These are phyloP conservation scores for Geotrichum reessii DNA, from an alignment of 1,139 yeast genomes.

Conservation along the genomic window DNA sequence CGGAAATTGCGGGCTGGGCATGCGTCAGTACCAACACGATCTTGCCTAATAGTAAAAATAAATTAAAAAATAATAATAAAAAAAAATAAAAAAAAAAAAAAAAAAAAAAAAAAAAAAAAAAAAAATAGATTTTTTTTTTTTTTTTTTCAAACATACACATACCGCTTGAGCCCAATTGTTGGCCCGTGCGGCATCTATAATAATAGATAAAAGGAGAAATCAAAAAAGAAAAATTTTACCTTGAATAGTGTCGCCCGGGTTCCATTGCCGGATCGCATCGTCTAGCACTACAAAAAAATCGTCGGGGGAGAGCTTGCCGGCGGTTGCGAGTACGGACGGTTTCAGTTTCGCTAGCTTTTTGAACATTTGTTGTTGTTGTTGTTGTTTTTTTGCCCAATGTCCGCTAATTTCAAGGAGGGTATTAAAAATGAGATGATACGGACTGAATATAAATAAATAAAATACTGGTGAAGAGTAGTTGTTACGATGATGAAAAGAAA, in stretches of 20 bases:
- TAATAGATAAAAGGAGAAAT: neutral
- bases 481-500: too few species aligned
- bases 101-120: constrained; percentile 2
- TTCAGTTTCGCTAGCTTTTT: constrained; percentile 20
- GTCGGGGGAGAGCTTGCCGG: constrained; percentile 37
- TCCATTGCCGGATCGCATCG: constrained; percentile 64
- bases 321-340: constrained; percentile 17
- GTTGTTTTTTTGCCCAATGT: too few species aligned
- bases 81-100: neutral
- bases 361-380: constrained; percentile 2
- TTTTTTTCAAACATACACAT: too few species aligned
- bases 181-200: too few species aligned
- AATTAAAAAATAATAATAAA: too few species aligned
- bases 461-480: too few species aligned
- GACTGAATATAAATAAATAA: too few species aligned
- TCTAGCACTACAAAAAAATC: constrained; percentile 66
- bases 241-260: constrained; percentile 62
- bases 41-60: constrained; percentile 25
- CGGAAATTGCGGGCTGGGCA: constrained; percentile 26
- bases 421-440: neutral
- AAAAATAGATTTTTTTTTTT: neutral
- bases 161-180: too few species aligned
- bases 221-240: constrained; percentile 42
- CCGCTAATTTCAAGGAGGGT: neutral
- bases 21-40: constrained; percentile 32